These are phyloP conservation scores for Talaromyces islandicus DNA, from an alignment of 2,329 filamentous ascomycete genomes.

Conservation along the genomic window DNA sequence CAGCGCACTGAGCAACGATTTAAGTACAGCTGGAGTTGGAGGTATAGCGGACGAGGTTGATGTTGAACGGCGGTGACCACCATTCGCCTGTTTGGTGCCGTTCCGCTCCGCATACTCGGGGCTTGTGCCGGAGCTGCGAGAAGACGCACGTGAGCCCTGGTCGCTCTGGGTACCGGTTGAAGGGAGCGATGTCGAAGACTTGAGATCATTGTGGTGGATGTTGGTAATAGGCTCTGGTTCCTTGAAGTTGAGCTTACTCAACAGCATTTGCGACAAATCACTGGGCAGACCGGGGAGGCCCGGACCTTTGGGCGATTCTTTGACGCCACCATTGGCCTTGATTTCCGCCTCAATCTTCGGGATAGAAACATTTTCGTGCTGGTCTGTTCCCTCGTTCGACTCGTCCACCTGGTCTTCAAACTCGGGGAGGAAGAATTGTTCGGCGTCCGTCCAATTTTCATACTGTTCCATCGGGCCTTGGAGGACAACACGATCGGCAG, in stretches of 20 bases:
- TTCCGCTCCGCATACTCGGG: slow-evolving; percentile 33
- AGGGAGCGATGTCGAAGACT: slow-evolving; percentile 25
- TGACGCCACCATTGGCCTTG: slow-evolving; percentile 17
- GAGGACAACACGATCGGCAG: slow-evolving; percentile 38
- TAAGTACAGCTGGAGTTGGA: slow-evolving; percentile 33
- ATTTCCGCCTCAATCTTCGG: slow-evolving; percentile 13
- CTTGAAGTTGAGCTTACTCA: slow-evolving; percentile 44
- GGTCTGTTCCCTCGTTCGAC: slow-evolving; percentile 12
- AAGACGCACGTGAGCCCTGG: slow-evolving; percentile 39
- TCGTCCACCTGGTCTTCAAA: slow-evolving; percentile 36
- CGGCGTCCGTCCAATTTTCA: slow-evolving; percentile 40
- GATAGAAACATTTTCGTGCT: slow-evolving; percentile 7
- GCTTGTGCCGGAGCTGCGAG: slow-evolving; percentile 40
- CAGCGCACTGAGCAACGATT: slow-evolving; percentile 39
- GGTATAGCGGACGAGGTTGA: slow-evolving; percentile 28
- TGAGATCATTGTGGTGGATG: slow-evolving; percentile 4
- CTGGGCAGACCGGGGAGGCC: slow-evolving; percentile 9
- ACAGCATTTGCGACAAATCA: slow-evolving; percentile 42
- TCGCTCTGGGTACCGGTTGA: slow-evolving; percentile 38
- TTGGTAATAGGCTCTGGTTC: slow-evolving; percentile 29
- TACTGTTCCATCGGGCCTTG: slow-evolving; percentile 48
- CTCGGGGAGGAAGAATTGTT: slow-evolving; percentile 40
- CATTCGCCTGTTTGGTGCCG: slow-evolving; percentile 11
- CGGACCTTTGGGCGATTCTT: slow-evolving; percentile 19
- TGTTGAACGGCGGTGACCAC: slow-evolving; percentile 25